Base-by-base conservation (phyloP, 208 protist genomes). In the Wallacemonas sp. region DNA sequence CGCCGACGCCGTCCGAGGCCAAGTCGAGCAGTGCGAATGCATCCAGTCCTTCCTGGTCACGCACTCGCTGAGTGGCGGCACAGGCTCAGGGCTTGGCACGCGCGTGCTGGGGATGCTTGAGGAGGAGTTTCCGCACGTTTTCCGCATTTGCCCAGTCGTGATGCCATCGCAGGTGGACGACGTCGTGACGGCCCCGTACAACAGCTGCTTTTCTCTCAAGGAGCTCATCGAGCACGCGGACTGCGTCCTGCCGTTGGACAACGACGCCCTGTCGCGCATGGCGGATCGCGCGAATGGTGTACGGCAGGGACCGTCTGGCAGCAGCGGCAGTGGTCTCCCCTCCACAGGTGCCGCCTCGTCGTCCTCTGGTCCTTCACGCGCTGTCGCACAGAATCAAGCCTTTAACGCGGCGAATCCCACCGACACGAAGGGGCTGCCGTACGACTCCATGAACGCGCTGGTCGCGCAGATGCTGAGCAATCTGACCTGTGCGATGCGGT, bases 131-230 rank as follows among this genome's bases (percentile, higher is more conserved):
- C 95, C 93, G 14, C 79, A 95, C 43, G 77, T 97, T 1, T 97
- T 94, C 47, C 89, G 92, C 17, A 87, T 95, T 49, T 89, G 86
- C 16, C 89, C 90, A 1, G 80, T 95, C 4, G 95, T 98, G 38
- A 87, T 98, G 66, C 97, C 97, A 0, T 88, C 84, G 1, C 72
- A 75, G 43, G 83, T 97, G 43, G 96, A 98, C 72, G 97, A 99
- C 61, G 97, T 99, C 0, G 89, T 98, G 47, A 98, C 94, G 17
- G 92, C 89, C 29, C 97, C 97, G 36, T 99, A 99, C 94, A 99
- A 99, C 80, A 90, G 80, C 46, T 90, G 96, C 39, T 92, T 98
- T 47, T 77, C 96, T 9, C 38, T 98, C 34, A 77, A 87, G 30
- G 78, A 97, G 79, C 82, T 99, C 21, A 87, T 97, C 26, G 89